phyloP scores from a whole-genome alignment of 495 filamentous ascomycete genomes.

The Opeltia flavorubescens region DNA sequence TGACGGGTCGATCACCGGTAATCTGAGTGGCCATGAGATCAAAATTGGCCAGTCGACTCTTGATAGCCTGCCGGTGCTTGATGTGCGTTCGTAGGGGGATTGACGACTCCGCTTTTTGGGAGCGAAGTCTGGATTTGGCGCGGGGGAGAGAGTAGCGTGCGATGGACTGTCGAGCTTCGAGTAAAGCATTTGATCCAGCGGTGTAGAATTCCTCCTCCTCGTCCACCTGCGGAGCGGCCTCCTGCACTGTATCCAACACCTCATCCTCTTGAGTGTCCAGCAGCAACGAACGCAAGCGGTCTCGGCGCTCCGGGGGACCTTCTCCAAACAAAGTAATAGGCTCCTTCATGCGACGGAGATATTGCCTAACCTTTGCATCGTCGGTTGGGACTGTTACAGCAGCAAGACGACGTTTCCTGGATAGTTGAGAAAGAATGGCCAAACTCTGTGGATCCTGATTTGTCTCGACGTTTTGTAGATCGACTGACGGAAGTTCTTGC shows the following conservation, averaged over 20 bases:
- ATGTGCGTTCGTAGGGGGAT: constrained; percentile 81
- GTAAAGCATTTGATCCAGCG: constrained; percentile 55
- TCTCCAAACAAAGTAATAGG: constrained; percentile 94
- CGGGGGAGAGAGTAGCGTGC: constrained; percentile 75
- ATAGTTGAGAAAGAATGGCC: constrained; percentile 77
- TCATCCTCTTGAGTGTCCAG: constrained; percentile 39
- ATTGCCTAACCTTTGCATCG: constrained; percentile 69
- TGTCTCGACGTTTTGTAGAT: background rate
- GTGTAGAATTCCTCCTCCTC: constrained; percentile 92
- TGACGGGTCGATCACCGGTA: constrained; percentile 76
- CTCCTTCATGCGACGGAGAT: constrained; percentile 71
- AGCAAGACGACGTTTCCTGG: constrained; percentile 74
- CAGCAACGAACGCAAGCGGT: constrained; percentile 71
- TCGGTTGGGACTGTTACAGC: constrained; percentile 92
- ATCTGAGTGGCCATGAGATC: constrained; percentile 88
- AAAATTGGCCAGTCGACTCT: constrained; percentile 67
- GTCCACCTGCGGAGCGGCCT: constrained; percentile 26
- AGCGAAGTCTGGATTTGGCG: constrained; percentile 59
- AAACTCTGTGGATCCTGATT: constrained; percentile 24
- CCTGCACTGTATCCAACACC: constrained; percentile 53
- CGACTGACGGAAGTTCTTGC: background rate
- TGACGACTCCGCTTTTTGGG: constrained; percentile 62
- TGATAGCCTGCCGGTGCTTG: constrained; percentile 77
- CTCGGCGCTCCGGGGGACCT: constrained; percentile 71
- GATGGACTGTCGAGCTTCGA: constrained; percentile 67